phyloP scores from a whole-genome alignment of 768 basidiomycete genomes.

The Suillus fuscotomentosus region DNA sequence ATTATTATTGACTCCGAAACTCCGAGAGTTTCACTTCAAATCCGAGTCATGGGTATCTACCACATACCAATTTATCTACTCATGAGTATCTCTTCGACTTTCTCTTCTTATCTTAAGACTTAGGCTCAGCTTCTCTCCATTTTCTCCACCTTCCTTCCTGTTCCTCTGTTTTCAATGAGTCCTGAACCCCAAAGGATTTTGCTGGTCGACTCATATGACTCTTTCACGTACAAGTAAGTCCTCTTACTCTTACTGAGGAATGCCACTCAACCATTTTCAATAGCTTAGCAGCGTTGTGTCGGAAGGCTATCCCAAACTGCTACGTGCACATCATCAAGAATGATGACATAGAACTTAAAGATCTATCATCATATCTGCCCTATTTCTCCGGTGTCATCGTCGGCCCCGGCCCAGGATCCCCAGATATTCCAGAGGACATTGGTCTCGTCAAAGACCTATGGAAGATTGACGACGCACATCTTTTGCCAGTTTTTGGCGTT shows the following conservation, averaged over 20 bases:
- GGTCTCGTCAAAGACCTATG: conserved; percentile 72
- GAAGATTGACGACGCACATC: conserved; percentile 48
- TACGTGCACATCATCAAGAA: conserved; percentile 73
- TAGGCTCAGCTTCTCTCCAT: neutral
- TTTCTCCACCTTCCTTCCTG: neutral
- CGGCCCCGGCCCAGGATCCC: conserved; percentile 83
- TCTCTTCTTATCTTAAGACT: neutral
- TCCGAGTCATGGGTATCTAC: neutral
- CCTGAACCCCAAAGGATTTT: conserved; percentile 49
- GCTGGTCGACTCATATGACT: conserved; percentile 82
- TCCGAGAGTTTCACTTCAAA: neutral
- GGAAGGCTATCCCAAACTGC: conserved; percentile 58
- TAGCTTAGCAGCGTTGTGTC: conserved; percentile 74
- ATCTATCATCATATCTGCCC: conserved; percentile 51
- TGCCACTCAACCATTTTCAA: conserved; percentile 1
- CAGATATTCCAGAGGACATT: conserved; percentile 56
- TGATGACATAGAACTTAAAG: conserved; percentile 50
- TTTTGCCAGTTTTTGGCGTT: conserved; percentile 79
- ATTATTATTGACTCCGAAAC: no score
- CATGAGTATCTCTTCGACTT: neutral
- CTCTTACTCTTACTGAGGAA: neutral
- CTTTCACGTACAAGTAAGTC: conserved; percentile 86
- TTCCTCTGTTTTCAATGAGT: conserved; percentile 21
- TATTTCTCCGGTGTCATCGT: conserved; percentile 71
- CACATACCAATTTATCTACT: neutral